phyloP scores from a whole-genome alignment of 2,329 filamentous ascomycete genomes.

The Akanthomyces lecanii region DNA sequence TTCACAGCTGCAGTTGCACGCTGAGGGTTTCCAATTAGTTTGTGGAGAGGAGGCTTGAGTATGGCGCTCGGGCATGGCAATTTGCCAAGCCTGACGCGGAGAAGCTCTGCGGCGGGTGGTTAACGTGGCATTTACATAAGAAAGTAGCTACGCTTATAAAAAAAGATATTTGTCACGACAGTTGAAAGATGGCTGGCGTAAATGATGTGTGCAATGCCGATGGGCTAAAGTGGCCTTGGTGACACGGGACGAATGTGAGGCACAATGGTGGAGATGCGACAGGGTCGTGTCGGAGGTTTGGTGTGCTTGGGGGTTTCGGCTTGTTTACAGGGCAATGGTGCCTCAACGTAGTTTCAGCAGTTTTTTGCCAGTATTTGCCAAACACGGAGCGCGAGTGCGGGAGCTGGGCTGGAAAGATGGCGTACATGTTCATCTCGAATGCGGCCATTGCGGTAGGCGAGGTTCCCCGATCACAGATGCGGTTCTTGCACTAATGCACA shows the following conservation, averaged over 20 bases:
- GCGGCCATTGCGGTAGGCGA: not conserved
- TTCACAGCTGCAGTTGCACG: conserved; percentile 7
- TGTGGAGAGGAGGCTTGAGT: not conserved
- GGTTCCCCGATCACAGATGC: not conserved
- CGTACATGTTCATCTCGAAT: not conserved
- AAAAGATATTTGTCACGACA: conserved; percentile 10
- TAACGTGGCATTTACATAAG: not conserved
- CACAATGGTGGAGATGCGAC: conserved; percentile 8
- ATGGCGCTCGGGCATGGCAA: not conserved
- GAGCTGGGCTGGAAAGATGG: not conserved
- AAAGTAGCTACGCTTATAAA: not conserved
- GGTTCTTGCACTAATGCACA: not conserved
- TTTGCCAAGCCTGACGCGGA: not conserved
- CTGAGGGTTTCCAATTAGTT: not conserved
- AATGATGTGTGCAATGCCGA: not conserved
- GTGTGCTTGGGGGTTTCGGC: not conserved
- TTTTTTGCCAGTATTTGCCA: not conserved
- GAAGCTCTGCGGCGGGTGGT: not conserved
- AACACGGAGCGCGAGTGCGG: not conserved
- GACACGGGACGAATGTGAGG: conserved; percentile 10
- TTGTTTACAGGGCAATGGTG: not conserved
- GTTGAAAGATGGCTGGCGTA: not conserved
- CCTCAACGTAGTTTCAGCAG: conserved; percentile 7
- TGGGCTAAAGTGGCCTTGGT: not conserved
- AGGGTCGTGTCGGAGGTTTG: conserved; percentile 5